A percentile compares a stretch with the other conserved stretches of the same genome.
These are phyloP conservation scores for Cetraspora pellucida DNA, from an alignment of 192 early-diverging fungal genomes.

Conservation along the genomic window DNA sequence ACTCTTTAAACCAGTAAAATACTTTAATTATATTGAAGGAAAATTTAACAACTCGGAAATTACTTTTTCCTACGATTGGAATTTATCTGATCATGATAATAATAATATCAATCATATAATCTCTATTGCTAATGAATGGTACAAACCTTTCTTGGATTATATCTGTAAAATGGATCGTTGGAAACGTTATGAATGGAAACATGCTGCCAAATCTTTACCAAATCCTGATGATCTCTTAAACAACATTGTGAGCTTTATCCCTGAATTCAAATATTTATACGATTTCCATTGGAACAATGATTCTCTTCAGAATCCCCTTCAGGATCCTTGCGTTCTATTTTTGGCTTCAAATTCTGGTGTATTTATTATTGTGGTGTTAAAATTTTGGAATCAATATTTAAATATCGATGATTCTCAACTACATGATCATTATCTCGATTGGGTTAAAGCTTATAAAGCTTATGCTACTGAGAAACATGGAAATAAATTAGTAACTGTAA, in stretches of 20 bases:
- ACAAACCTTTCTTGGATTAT: neutral
- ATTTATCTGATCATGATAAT: neutral
- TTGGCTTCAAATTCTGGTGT: slow-evolving; percentile 15
- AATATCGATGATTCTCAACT: neutral
- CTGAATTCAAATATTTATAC: slow-evolving; percentile 18
- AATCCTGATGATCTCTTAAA: neutral
- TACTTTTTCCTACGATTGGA: slow-evolving; percentile 2
- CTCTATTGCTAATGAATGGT: neutral
- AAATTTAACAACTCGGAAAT: neutral
- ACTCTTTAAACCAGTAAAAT: neutral
- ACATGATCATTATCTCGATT: neutral
- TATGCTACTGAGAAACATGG: slow-evolving; percentile 18
- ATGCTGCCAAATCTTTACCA: neutral
- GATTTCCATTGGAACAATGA: slow-evolving; percentile 11
- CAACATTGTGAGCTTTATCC: neutral
- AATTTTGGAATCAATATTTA: neutral
- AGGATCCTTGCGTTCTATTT: neutral
- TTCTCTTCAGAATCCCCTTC: no score
- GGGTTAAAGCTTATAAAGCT: slow-evolving; percentile 4
- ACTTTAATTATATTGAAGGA: neutral
- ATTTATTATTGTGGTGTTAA: neutral
- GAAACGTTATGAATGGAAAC: neutral
- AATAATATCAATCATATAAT: slow-evolving; percentile 5
- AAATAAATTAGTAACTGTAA: slow-evolving; percentile 14
- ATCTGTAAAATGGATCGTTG: slow-evolving; percentile 7